These are phyloP conservation scores for Huiozyma sinensis DNA, from an alignment of 805 yeast species.

Conservation along the genomic window DNA sequence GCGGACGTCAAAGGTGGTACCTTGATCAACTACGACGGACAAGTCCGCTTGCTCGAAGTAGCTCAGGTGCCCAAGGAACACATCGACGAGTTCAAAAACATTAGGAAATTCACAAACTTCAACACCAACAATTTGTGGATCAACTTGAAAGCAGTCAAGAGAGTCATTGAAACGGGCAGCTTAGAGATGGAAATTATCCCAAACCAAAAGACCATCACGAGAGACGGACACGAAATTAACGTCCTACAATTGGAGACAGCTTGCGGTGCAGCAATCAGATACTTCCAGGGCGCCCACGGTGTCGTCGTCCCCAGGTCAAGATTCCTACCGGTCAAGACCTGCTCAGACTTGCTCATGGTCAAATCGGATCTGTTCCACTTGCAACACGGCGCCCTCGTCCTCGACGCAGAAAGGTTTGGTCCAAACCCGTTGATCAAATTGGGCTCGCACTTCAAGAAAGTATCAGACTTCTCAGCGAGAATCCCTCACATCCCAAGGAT, in stretches of 20 bases:
- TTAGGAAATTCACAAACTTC: conserved; percentile 95
- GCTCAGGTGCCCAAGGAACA: conserved; percentile 95
- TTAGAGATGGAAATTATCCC: conserved; percentile 92
- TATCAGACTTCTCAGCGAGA: conserved; percentile 78
- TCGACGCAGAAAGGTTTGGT: conserved; percentile 79
- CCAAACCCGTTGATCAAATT: conserved; percentile 90
- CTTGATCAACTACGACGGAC: conserved; percentile 88
- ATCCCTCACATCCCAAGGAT: conserved; percentile 82
- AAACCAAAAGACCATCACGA: conserved; percentile 70
- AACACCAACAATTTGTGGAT: conserved; percentile 98
- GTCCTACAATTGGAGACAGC: conserved; percentile 97
- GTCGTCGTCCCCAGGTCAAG: conserved; percentile 97
- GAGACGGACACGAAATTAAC: conserved; percentile 67
- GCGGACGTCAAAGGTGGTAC: conserved; percentile 99
- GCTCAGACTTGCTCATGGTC: conserved; percentile 87
- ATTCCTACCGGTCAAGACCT: conserved; percentile 95
- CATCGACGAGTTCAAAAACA: conserved; percentile 94
- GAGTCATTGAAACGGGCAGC: conserved; percentile 73
- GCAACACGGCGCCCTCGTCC: conserved; percentile 80
- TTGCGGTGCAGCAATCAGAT: conserved; percentile 97
- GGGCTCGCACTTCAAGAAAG: conserved; percentile 95
- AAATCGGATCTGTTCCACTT: conserved; percentile 88
- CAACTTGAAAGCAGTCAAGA: conserved; percentile 86
- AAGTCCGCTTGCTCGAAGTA: conserved; percentile 87
- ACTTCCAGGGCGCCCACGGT: conserved; percentile 91